Evolutionary conservation across 768 basidiomycete species (phyloP), one percentile per base, ranked within the genome.

Genomic region (Infundibulicybe gibba): DNA sequence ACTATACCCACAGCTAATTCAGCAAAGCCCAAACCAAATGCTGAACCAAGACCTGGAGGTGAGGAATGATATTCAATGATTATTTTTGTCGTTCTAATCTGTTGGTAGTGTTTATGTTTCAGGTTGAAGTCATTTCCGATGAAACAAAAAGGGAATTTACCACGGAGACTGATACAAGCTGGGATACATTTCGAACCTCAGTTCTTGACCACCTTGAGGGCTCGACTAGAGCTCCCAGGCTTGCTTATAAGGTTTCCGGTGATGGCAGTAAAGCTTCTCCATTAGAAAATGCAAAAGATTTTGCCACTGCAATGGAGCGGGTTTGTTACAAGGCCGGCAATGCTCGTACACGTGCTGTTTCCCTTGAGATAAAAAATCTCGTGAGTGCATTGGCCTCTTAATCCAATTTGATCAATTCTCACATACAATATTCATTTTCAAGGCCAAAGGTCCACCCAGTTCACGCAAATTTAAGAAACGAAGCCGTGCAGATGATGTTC

Each of bases 41-140:
- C 25, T 25, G 43, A 44, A 44, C 43, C 43, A 25, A 19, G 43
- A 5, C 43, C 43, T 25, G 43, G 43, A 2, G 43, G 41, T 43
- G 15, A 43, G 41, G 19, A 11, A 20, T 17, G 5, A n/a, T n/a
- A n/a, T n/a, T n/a, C n/a, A n/a, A 3, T 13, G 5, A 15, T n/a
- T n/a, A n/a, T n/a, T n/a, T n/a, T n/a, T n/a, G n/a, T n/a, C n/a
- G 17, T 44, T 25, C 8, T 16, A 10, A 17, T 15, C 6, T 16
- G n/a, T 5, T 3, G 10, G 43, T 25, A 44, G 43, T 44, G 3
- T 44, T 44, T 20, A 44, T 6, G 31, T 44, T 44, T 13, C 43
- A 44, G 43, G 43, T 44, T 15, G 25, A 44, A 6, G 25, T 44
- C 30, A 6, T 31, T 3, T 4, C 14, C 13, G 20, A 10, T 13